Evolutionary conservation across 2,329 filamentous ascomycete species (phyloP).

Genomic region (Ophiostoma tasmaniense): DNA sequence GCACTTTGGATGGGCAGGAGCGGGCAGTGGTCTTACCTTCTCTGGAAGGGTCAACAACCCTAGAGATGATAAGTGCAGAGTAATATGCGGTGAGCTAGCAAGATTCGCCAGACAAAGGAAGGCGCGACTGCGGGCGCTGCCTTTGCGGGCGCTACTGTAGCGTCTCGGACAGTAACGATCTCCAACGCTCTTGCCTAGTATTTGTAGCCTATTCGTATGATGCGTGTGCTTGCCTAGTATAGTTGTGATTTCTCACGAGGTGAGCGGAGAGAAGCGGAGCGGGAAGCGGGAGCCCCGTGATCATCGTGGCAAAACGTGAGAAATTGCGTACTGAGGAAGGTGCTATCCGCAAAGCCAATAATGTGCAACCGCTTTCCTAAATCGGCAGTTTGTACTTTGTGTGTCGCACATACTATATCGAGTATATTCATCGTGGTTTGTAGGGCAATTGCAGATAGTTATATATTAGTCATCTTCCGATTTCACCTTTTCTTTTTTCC

Average conservation of each 20-base stretch:
- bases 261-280: slow-evolving; percentile 1
- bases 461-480: neutral
- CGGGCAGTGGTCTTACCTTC: neutral
- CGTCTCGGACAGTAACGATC: slow-evolving; percentile 10
- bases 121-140: slow-evolving; percentile 14
- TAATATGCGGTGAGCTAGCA: neutral
- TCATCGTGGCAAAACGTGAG: neutral
- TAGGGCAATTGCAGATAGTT: too few species aligned
- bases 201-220: neutral
- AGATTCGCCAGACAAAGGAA: slow-evolving; percentile 10
- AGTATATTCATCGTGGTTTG: too few species aligned
- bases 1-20: neutral
- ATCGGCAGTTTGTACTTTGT: neutral
- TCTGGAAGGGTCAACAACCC: neutral
- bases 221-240: neutral
- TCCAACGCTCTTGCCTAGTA: slow-evolving; percentile 6
- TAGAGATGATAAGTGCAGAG: neutral
- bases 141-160: slow-evolving; percentile 16
- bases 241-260: neutral
- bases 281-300: neutral
- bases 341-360: neutral
- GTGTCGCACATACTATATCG: neutral
- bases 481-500: neutral
- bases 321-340: neutral
- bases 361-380: neutral